These are phyloP conservation scores for Tetracladium maxilliforme DNA, from an alignment of 2,329 filamentous ascomycete species.

Conservation along the genomic window DNA sequence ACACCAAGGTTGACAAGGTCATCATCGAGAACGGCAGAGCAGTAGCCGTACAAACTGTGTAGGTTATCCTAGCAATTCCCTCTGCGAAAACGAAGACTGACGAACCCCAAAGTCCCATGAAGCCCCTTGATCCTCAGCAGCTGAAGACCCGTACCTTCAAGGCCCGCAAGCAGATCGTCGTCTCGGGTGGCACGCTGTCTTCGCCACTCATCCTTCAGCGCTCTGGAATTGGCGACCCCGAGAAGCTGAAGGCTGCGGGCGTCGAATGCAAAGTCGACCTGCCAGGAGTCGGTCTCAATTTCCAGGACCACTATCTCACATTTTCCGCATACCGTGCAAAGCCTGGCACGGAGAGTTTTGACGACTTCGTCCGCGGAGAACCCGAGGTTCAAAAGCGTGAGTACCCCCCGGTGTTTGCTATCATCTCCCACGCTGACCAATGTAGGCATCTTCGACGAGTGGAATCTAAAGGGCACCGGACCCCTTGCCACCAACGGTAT, in stretches of 20 bases:
- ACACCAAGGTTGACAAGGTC: conserved; percentile 67
- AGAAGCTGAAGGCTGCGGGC: conserved; percentile 11
- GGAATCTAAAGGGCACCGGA: conserved; percentile 67
- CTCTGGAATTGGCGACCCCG: conserved; percentile 10
- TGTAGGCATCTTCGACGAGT: conserved; percentile 54
- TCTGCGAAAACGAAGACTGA: conserved; percentile 33
- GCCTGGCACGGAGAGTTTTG: conserved; percentile 63
- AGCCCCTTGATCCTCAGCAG: conserved; percentile 7
- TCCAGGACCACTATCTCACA: conserved; percentile 11
- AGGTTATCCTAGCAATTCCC: conserved; percentile 44
- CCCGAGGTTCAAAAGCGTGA: conserved; percentile 53
- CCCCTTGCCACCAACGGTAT: conserved; percentile 68
- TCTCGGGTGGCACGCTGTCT: conserved; percentile 15
- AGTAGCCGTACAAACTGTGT: conserved; percentile 55
- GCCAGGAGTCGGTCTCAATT: conserved; percentile 20
- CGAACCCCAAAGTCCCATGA: conserved; percentile 1
- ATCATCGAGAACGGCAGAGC: conserved; percentile 59
- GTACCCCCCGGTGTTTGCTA: conserved; percentile 5
- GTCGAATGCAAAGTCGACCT: conserved; percentile 17
- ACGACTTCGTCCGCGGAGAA: conserved; percentile 64
- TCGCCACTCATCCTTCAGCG: conserved; percentile 4
- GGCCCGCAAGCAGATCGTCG: conserved; percentile 19
- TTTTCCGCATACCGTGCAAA: conserved; percentile 46
- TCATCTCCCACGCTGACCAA: not conserved
- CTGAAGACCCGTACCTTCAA: conserved; percentile 13